Conservation (phyloP, 108 stramenopile genomes). For the Pseudonitzschia multiseries region DNA sequence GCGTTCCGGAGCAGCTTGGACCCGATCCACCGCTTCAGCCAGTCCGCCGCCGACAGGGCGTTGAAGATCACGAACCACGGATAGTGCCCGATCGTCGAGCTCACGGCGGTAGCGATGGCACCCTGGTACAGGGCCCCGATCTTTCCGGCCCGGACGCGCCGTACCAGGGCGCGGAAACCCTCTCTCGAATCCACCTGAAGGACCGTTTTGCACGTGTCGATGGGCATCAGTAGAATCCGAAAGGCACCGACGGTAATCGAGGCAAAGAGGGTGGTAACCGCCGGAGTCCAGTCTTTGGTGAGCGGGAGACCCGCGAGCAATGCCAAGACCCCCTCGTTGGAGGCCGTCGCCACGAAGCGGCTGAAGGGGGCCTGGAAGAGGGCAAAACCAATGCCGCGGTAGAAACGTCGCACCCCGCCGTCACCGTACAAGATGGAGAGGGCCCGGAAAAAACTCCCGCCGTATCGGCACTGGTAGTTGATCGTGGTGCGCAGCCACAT, state of each 20-base stretch:
- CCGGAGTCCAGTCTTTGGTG: constrained; percentile 73
- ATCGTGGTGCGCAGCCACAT: constrained; percentile 93
- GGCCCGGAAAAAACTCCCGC: constrained; percentile 71
- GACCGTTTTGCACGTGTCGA: constrained; percentile 97
- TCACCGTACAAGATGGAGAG: constrained; percentile 60
- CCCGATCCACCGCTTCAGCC: constrained; percentile 38
- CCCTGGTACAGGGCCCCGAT: constrained; percentile 74
- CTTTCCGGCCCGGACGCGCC: constrained; percentile 64
- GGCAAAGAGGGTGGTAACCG: constrained; percentile 71
- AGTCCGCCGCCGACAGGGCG: constrained; percentile 44
- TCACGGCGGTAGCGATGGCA: constrained; percentile 60
- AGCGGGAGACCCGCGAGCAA: constrained; percentile 48
- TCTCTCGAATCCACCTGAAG: constrained; percentile 85
- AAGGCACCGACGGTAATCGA: constrained; percentile 79
- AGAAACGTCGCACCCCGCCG: constrained; percentile 92
- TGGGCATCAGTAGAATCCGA: constrained; percentile 86
- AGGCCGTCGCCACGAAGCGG: constrained; percentile 89
- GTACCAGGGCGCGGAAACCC: constrained; percentile 67
- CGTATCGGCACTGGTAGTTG: constrained; percentile 96
- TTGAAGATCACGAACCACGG: constrained; percentile 82
- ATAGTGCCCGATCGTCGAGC: constrained; percentile 69
- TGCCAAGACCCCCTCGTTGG: constrained; percentile 86
- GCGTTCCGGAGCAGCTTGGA: constrained; percentile 62
- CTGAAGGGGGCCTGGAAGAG: constrained; percentile 89
- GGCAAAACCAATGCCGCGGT: constrained; percentile 89